Percentiles rank a stretch among this genome's conserved stretches.
These are phyloP conservation scores for Clavispora fructus DNA, from an alignment of 805 yeast genomes.

Conservation along the genomic window DNA sequence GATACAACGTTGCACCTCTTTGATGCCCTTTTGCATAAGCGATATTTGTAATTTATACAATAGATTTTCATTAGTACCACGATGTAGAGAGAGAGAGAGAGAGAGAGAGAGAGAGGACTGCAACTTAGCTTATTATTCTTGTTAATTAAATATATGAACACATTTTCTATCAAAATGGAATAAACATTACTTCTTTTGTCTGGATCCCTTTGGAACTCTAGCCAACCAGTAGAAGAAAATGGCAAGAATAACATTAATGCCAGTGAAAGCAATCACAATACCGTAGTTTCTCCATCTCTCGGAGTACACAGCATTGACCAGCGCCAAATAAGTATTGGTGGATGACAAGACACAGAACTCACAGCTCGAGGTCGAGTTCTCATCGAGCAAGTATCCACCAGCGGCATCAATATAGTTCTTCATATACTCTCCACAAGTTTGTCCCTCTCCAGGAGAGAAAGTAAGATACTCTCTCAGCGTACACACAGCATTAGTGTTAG, in stretches of 20 bases:
- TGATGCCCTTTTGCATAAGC: slow-evolving; percentile 6
- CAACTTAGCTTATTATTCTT: neutral
- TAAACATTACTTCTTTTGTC: slow-evolving; percentile 25
- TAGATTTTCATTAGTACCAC: neutral
- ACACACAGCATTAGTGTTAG: slow-evolving; percentile 47
- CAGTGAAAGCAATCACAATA: slow-evolving; percentile 46
- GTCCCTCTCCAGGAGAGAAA: slow-evolving; percentile 45
- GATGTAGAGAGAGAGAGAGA: neutral
- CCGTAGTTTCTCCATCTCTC: slow-evolving; percentile 68
- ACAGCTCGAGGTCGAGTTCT: slow-evolving; percentile 53
- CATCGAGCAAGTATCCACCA: slow-evolving; percentile 56
- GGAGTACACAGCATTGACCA: slow-evolving; percentile 37
- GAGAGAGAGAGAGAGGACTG: neutral
- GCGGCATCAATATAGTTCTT: slow-evolving; percentile 32
- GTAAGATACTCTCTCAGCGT: slow-evolving; percentile 21
- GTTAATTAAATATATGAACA: neutral
- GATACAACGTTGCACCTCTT: slow-evolving; percentile 73
- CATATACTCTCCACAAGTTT: slow-evolving; percentile 59
- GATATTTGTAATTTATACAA: neutral
- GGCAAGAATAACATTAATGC: slow-evolving; percentile 28
- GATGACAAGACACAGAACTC: slow-evolving; percentile 50
- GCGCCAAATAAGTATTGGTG: slow-evolving; percentile 56
- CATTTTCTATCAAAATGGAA: neutral
- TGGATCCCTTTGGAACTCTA: slow-evolving; percentile 66
- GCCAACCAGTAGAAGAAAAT: slow-evolving; percentile 51